These are phyloP conservation scores for Zygotorulaspora sp. DNA, from an alignment of 805 yeast genomes.

Conservation along the genomic window DNA sequence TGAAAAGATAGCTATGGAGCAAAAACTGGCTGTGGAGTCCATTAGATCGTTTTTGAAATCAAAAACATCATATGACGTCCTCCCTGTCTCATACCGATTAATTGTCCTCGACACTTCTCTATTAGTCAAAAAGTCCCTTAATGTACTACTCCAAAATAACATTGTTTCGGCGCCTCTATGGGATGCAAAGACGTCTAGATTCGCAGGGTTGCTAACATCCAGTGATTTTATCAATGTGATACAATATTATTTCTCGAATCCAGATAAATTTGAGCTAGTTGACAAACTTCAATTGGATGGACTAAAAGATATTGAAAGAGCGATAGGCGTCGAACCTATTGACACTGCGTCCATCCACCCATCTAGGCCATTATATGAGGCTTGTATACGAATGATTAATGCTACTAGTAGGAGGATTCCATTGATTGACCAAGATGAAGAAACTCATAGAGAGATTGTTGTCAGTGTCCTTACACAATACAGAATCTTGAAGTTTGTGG, in stretches of 20 bases:
- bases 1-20: constrained; percentile 48
- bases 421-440: constrained; percentile 88
- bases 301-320: constrained; percentile 77
- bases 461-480: constrained; percentile 94
- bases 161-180: constrained; percentile 96
- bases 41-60: constrained; percentile 80
- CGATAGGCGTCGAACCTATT: constrained; percentile 78
- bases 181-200: constrained; percentile 83
- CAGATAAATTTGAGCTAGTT: constrained; percentile 82
- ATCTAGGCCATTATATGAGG: constrained; percentile 80
- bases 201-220: constrained; percentile 91
- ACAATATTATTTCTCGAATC: constrained; percentile 85
- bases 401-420: constrained; percentile 92
- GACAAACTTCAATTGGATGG: constrained; percentile 84
- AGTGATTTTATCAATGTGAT: constrained; percentile 92
- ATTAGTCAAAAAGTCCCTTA: constrained; percentile 83
- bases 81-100: constrained; percentile 90
- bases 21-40: constrained; percentile 70
- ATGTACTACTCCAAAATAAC: constrained; percentile 84
- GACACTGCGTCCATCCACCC: constrained; percentile 91
- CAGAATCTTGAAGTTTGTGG: constrained; percentile 90
- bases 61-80: constrained; percentile 92
- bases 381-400: constrained; percentile 86
- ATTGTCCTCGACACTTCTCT: constrained; percentile 91
- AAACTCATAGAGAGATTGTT: constrained; percentile 87